Evolutionary conservation across 768 basidiomycete genomes (phyloP).

Genomic region (Boletus barrowsii): DNA sequence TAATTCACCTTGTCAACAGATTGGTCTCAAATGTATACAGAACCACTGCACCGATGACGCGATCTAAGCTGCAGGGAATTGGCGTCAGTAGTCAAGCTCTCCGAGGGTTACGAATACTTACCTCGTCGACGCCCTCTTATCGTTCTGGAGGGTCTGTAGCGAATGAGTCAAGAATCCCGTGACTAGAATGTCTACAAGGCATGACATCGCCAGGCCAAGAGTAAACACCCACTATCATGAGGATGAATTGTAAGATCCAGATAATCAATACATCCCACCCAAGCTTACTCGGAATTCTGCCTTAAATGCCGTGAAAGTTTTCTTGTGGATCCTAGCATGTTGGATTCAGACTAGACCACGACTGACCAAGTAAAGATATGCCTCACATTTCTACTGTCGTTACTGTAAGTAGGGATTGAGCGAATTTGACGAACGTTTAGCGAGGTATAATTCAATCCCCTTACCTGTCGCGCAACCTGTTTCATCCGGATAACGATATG

Average conservation of each 20-base stretch:
- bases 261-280: background rate
- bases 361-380: background rate
- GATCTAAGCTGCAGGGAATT: slow-evolving; percentile 39
- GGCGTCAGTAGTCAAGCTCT: no score
- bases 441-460: background rate
- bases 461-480: slow-evolving; percentile 37
- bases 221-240: slow-evolving; percentile 47
- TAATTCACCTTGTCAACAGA: slow-evolving; percentile 30
- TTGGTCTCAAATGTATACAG: slow-evolving; percentile 55
- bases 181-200: slow-evolving; percentile 48
- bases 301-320: slow-evolving; percentile 25
- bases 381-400: slow-evolving; percentile 32
- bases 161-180: slow-evolving; percentile 44
- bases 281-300: slow-evolving; percentile 20
- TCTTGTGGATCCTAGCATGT: slow-evolving; percentile 23
- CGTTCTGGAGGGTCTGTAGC: slow-evolving; percentile 38
- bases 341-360: background rate
- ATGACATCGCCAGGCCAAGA: slow-evolving; percentile 38
- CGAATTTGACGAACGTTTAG: slow-evolving; percentile 12
- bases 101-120: slow-evolving; percentile 3
- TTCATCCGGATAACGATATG: background rate
- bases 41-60: slow-evolving; percentile 45
- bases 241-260: background rate
- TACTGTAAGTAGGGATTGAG: slow-evolving; percentile 18
- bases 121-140: slow-evolving; percentile 41